Evolutionary conservation across 768 basidiomycete genomes (phyloP).

Genomic region (Dictyophora rubrovolvata): DNA sequence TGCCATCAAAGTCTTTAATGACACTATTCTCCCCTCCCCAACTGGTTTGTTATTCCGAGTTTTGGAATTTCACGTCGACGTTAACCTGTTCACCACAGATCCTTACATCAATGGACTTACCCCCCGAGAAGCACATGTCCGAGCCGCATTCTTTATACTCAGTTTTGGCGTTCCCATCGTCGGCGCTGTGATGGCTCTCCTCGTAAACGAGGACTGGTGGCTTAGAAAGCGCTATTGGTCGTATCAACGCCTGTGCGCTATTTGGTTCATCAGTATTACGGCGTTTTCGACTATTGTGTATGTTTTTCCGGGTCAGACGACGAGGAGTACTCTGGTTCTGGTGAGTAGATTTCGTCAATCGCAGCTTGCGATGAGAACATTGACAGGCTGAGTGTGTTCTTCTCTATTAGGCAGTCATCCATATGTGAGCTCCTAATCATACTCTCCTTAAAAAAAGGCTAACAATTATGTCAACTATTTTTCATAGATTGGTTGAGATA

Average conservation of each 20-base stretch:
- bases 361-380: not conserved
- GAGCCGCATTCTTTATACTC: constrained; percentile 14
- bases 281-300: constrained; percentile 5
- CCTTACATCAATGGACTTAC: not conserved
- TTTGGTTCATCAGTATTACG: constrained; percentile 1
- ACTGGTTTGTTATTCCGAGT: not conserved
- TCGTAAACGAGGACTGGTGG: constrained; percentile 1
- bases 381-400: not conserved
- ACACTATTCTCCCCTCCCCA: not conserved
- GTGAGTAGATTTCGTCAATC: not conserved
- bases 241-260: not conserved
- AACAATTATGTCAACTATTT: too few relatives aligned
- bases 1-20: not conserved
- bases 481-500: constrained; percentile 4
- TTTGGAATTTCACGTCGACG: not conserved
- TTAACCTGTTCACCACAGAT: not conserved
- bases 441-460: not conserved
- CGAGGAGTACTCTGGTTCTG: constrained; percentile 1
- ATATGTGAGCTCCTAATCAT: not conserved
- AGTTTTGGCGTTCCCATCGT: not conserved
- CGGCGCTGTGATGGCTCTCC: constrained; percentile 1
- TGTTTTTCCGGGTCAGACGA: not conserved
- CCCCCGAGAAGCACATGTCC: constrained; percentile 60
- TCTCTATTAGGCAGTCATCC: not conserved
- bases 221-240: not conserved